These are phyloP conservation scores for Spiraea crenata DNA, from an alignment of 331 rosid species.

Conservation along the genomic window DNA sequence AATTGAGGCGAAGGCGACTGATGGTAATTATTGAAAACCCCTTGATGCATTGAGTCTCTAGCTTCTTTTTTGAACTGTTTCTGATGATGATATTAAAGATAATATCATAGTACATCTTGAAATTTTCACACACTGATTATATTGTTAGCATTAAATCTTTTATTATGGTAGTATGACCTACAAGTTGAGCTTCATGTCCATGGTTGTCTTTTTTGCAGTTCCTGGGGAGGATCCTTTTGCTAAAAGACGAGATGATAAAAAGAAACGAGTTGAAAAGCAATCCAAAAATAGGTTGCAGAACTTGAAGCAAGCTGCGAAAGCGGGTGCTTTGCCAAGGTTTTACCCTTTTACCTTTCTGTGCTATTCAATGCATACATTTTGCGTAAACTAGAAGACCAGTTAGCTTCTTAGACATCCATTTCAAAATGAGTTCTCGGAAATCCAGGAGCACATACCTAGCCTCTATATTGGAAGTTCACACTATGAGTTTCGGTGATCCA, in stretches of 20 bases:
- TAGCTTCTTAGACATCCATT: not conserved
- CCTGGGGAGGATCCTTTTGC: constrained; percentile 86
- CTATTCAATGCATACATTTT: not conserved
- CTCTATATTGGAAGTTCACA: constrained; percentile 3
- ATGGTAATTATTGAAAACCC: constrained; percentile 46
- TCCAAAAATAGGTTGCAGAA: constrained; percentile 69
- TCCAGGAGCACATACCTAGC: not conserved
- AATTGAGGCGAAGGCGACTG: constrained; percentile 79
- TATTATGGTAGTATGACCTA: not conserved
- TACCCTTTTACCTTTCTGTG: constrained; percentile 13
- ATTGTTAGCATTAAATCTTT: too few relatives aligned
- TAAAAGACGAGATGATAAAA: constrained; percentile 66
- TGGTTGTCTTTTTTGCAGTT: constrained; percentile 41
- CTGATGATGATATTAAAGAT: not conserved
- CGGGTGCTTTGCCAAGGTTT: constrained; percentile 83
- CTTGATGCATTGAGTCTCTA: not conserved
- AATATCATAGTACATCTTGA: too few relatives aligned
- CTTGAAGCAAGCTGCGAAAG: constrained; percentile 74
- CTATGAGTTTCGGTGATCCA: not conserved
- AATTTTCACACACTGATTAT: not conserved
- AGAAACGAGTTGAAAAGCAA: constrained; percentile 65
- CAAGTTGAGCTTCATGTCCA: constrained; percentile 2
- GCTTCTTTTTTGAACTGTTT: not conserved
- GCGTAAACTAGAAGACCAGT: not conserved
- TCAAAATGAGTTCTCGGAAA: not conserved